Conservation (phyloP, 108 stramenopile species). For the Conticribra weissflogii region DNA sequence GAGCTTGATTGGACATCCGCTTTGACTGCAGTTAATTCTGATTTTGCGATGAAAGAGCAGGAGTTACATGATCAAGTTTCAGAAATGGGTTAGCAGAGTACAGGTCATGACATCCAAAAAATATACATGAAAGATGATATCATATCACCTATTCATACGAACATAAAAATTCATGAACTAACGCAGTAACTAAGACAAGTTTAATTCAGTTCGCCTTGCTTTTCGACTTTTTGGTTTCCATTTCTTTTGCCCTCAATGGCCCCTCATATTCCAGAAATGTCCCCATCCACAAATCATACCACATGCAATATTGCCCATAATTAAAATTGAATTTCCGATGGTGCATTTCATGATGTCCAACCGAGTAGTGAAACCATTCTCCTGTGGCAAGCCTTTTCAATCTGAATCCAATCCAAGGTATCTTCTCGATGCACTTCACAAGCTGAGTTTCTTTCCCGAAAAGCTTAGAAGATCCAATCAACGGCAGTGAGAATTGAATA, state of each 20-base stretch:
- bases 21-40: no score
- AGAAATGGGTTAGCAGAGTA: no score
- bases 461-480: conserved; percentile 22
- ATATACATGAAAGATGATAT: no score
- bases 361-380: conserved; percentile 63
- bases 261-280: conserved; percentile 82
- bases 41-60: no score
- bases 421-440: conserved; percentile 20
- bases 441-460: conserved; percentile 23
- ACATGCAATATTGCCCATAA: conserved; percentile 92
- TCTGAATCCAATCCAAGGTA: conserved; percentile 65
- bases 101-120: no score
- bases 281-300: conserved; percentile 81
- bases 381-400: conserved; percentile 51
- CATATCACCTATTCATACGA: no score
- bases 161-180: no score
- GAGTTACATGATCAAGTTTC: no score
- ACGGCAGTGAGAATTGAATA: conserved; percentile 56
- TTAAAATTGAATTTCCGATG: conserved; percentile 93
- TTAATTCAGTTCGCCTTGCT: conserved; percentile 1
- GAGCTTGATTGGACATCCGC: no score
- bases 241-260: conserved; percentile 38
- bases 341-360: conserved; percentile 93
- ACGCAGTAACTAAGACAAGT: no score
- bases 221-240: conserved; percentile 38